phyloP scores from a whole-genome alignment of 2,329 filamentous ascomycete genomes.

The Ophiostoma sp. region DNA sequence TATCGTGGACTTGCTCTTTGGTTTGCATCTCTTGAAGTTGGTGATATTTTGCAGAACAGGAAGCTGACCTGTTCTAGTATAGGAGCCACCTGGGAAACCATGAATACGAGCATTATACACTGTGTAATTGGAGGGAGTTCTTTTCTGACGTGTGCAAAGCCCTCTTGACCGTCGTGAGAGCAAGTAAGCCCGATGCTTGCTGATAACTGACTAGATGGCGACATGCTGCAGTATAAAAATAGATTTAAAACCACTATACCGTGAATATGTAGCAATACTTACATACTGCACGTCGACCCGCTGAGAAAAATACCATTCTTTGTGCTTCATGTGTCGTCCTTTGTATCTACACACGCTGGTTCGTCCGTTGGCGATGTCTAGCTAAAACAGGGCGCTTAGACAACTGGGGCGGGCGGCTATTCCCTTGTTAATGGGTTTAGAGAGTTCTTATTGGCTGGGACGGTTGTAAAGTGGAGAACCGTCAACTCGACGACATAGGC shows the following conservation, averaged over 20 bases:
- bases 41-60: neutral
- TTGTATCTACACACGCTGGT: neutral
- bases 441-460: neutral
- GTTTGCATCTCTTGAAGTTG: neutral
- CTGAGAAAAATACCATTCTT: neutral
- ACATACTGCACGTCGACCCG: neutral
- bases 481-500: neutral
- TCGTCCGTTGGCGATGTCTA: slow-evolving; percentile 1
- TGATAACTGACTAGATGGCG: neutral
- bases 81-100: neutral
- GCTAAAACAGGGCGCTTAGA: neutral
- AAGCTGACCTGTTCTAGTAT: neutral
- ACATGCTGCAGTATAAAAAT: neutral
- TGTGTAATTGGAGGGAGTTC: neutral
- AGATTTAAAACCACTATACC: neutral
- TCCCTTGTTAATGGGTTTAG: neutral
- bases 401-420: slow-evolving; percentile 13
- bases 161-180: neutral
- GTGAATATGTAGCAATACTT: neutral
- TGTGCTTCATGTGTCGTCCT: slow-evolving; percentile 3
- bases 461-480: neutral
- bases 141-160: neutral
- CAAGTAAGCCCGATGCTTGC: neutral
- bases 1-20: neutral
- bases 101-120: neutral